A percentile compares a stretch with the other conserved stretches of the same genome.
Evolutionary conservation across 768 basidiomycete genomes (phyloP).

Genomic region (Russula ochroleuca): DNA sequence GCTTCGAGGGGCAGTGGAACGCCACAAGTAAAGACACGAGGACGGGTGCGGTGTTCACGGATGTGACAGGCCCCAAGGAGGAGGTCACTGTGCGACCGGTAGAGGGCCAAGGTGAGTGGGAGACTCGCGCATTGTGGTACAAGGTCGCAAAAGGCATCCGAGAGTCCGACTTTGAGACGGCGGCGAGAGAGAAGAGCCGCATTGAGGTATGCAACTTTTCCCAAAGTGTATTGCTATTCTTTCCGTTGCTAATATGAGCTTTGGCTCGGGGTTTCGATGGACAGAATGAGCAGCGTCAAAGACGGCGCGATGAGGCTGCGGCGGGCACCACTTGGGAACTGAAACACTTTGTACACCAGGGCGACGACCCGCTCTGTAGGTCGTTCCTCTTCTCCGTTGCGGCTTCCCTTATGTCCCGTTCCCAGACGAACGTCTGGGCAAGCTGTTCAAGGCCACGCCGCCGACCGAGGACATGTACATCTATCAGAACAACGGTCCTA

Average conservation of each 20-base stretch:
- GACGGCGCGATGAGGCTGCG: constrained; percentile 74
- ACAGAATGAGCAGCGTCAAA: constrained; percentile 90
- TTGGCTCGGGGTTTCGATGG: background rate
- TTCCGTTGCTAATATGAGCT: background rate
- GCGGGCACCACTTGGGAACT: constrained; percentile 69
- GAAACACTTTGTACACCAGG: constrained; percentile 70
- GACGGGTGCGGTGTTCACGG: constrained; percentile 60
- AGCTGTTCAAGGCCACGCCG: constrained; percentile 56
- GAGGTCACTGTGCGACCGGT: constrained; percentile 64
- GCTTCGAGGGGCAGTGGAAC: constrained; percentile 82
- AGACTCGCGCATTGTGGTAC: constrained; percentile 82
- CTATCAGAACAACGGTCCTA: constrained; percentile 54
- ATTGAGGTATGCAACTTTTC: constrained; percentile 62
- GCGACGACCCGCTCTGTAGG: constrained; percentile 70
- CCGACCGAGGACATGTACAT: constrained; percentile 73
- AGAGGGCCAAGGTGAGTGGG: constrained; percentile 71
- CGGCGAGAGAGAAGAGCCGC: constrained; percentile 79
- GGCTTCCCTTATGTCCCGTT: constrained; percentile 6
- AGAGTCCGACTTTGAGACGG: constrained; percentile 88
- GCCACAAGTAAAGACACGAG: constrained; percentile 52
- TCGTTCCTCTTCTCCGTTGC: constrained; percentile 18
- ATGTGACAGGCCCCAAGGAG: constrained; percentile 68
- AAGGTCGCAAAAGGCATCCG: constrained; percentile 87
- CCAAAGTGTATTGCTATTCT: background rate
- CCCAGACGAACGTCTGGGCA: constrained; percentile 64